Evolutionary conservation across 2,329 filamentous ascomycete species (phyloP), one percentile per base, ranked within the genome.

Genomic region (Thelonectria olida): DNA sequence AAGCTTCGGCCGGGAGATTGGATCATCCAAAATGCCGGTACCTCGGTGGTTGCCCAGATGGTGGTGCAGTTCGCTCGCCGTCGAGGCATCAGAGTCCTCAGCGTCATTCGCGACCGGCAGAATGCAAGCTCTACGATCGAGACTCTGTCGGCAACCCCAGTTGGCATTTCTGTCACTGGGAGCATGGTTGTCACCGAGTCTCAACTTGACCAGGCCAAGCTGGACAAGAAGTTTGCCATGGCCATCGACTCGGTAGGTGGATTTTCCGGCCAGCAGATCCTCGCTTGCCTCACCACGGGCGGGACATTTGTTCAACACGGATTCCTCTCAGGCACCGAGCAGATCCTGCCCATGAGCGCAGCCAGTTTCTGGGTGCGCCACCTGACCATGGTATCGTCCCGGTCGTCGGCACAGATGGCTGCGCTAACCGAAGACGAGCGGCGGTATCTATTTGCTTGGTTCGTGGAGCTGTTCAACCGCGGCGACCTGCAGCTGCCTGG

Each of bases 1-100:
- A 25, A 25, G 2, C 23, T 65, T 22, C 59, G 56, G 25, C 62
- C 62, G 22, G 62, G 62, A 7, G 62, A 65, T 38, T 65, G 60
- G 62, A 36, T 65, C 6, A 41, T 65, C 1, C 62, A 65, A 31
- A 65, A 65, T 13, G 55, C 48, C 8, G 62, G 52, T 15, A 56
- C 62, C 17, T 47, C 41, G 9, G 53, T 49, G 4, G 59, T 65
- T 22, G 62, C 55, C 12, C 49, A 56, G 19, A 23, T 65, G 17
- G 55, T 63, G 1, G 49, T 45, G 12, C 62, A 65, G 20, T 65
- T 65, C 47, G 62, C 62, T 1, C 48, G 47, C 2, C 60, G 58
- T 25, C 58, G 53, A 38, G 62, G 62, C 13, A 44, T 65, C 27
- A 48, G 53, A 19, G 50, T 49, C 8, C 53, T 48, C 34, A 65